These are phyloP conservation scores for Nothophytophthora sp. DNA, from an alignment of 352 stramenopile genomes.

Conservation along the genomic window DNA sequence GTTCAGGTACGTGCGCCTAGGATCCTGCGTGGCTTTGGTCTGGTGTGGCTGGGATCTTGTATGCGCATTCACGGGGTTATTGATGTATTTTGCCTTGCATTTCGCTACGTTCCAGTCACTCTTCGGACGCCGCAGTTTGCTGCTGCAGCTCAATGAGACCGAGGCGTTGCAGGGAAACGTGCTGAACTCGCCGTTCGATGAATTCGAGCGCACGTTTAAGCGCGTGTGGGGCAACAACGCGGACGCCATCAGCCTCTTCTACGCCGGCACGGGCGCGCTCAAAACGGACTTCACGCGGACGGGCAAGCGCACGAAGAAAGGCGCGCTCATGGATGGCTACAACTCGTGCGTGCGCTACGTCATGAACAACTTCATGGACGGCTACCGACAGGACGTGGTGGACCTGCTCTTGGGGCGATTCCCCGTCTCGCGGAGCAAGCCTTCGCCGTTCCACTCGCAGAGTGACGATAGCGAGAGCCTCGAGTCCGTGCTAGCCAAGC, in stretches of 20 bases:
- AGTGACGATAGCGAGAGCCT: constrained; percentile 40
- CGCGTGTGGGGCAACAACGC: constrained; percentile 96
- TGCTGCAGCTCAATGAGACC: constrained; percentile 82
- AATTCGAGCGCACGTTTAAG: constrained; percentile 83
- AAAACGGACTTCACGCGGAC: constrained; percentile 97
- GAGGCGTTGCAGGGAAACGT: constrained; percentile 70
- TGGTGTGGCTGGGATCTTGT: too few relatives aligned
- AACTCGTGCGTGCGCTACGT: constrained; percentile 96
- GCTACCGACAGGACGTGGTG: constrained; percentile 92
- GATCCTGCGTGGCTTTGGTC: not conserved
- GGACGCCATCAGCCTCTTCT: constrained; percentile 93
- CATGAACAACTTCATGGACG: constrained; percentile 97
- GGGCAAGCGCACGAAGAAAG: constrained; percentile 92
- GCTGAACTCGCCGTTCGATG: constrained; percentile 60
- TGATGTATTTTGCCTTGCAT: constrained; percentile 9
- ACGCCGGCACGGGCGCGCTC: constrained; percentile 93
- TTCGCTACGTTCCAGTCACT: constrained; percentile 72
- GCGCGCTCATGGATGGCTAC: constrained; percentile 93
- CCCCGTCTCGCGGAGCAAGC: constrained; percentile 47
- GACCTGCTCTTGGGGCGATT: constrained; percentile 89
- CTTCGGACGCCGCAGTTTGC: constrained; percentile 88
- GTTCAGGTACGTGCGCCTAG: constrained; percentile 41
- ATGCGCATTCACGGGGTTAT: too few relatives aligned
- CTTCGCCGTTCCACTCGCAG: constrained; percentile 46
- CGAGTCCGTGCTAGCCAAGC: constrained; percentile 53